Evolutionary conservation across 805 yeast species (phyloP).

Genomic region (Kodamaea kakaduensis): DNA sequence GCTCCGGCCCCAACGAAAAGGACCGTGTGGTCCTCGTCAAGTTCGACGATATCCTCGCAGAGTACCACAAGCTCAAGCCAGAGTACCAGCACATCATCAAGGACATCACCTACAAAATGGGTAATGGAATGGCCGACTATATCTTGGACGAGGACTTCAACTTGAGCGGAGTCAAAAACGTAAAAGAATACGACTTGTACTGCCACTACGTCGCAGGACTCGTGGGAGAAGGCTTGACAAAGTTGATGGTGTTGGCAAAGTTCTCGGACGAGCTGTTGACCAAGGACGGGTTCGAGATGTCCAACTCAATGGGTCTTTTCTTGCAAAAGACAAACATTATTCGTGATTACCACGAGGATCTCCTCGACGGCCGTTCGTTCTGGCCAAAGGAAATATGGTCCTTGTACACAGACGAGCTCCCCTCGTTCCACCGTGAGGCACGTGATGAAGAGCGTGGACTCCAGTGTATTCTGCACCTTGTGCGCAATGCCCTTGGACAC

Average conservation of each 20-base stretch:
- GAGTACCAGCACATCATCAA: constrained; percentile 74
- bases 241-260: constrained; percentile 69
- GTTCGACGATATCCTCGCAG: constrained; percentile 64
- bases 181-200: constrained; percentile 81
- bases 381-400: constrained; percentile 96
- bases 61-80: constrained; percentile 68
- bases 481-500: constrained; percentile 73
- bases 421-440: constrained; percentile 46
- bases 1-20: constrained; percentile 55
- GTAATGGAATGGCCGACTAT: constrained; percentile 97
- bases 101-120: constrained; percentile 83
- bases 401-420: constrained; percentile 62
- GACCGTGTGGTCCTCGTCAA: constrained; percentile 81
- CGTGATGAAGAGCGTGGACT: constrained; percentile 55
- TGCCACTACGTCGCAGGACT: constrained; percentile 98
- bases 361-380: constrained; percentile 86
- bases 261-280: constrained; percentile 55
- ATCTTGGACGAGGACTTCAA: constrained; percentile 74
- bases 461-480: constrained; percentile 76
- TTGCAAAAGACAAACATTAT: constrained; percentile 95
- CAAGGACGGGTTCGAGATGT: constrained; percentile 50
- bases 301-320: constrained; percentile 90
- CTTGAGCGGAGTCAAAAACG: constrained; percentile 69
- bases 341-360: constrained; percentile 90
- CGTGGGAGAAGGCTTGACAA: constrained; percentile 93